Evolutionary conservation across 169 alveolate genomes (phyloP).

Genomic region (Eimeria sp.): DNA sequence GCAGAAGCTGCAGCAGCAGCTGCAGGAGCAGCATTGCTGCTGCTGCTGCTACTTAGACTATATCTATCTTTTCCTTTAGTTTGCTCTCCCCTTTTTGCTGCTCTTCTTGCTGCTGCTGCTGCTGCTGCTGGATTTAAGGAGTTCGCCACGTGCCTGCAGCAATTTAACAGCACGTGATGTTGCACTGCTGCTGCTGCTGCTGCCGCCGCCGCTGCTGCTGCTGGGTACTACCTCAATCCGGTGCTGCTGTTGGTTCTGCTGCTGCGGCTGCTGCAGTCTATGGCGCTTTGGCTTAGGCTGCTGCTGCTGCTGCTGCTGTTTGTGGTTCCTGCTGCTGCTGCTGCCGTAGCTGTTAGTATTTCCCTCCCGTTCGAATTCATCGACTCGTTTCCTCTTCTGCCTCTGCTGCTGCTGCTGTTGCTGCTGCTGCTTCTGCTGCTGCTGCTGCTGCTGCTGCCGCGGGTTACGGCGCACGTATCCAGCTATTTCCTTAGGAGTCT

Average conservation of each 20-base stretch:
- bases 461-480: not conserved
- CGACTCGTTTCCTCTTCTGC: not conserved
- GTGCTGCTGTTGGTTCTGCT: constrained; percentile 78
- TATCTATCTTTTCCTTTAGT: no score
- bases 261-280: constrained; percentile 47
- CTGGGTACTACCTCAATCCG: constrained; percentile 6
- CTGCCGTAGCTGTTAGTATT: no score
- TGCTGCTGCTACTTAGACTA: not conserved
- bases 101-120: not conserved
- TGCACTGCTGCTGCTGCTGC: not conserved
- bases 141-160: constrained; percentile 1
- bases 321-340: no score
- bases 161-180: not conserved
- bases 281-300: not conserved
- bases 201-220: not conserved
- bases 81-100: not conserved
- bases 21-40: no score
- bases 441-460: constrained; percentile 21
- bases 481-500: no score
- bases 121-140: not conserved
- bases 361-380: not conserved
- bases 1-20: not conserved
- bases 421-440: not conserved
- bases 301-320: constrained; percentile 28
- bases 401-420: constrained; percentile 4